Conservation (phyloP, 176 grass and related monocot species). For the Poa pratensis region DNA sequence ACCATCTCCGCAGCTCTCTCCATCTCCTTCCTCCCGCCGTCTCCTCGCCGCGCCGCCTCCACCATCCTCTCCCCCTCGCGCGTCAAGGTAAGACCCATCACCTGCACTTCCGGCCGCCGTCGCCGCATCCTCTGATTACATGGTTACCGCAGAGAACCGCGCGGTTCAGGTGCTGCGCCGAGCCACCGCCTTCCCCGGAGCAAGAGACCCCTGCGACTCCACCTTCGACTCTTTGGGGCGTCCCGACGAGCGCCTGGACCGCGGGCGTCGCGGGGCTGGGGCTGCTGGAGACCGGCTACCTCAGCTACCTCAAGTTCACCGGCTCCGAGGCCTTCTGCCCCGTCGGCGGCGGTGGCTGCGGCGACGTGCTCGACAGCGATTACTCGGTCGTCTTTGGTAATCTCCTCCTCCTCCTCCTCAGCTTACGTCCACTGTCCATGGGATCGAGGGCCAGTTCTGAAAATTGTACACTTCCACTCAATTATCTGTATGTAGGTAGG, state of each 20-base stretch:
- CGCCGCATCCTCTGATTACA: not conserved
- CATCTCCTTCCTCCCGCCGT: constrained; percentile 41
- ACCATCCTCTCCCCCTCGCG: not conserved
- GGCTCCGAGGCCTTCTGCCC: constrained; percentile 87
- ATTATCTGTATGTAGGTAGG: too few species aligned
- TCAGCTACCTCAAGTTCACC: constrained; percentile 84
- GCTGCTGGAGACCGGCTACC: constrained; percentile 76
- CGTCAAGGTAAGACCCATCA: constrained; percentile 33
- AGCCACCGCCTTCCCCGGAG: constrained; percentile 42
- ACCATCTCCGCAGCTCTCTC: constrained; percentile 51
- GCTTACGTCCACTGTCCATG: not conserved
- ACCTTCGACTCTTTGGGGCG: constrained; percentile 48
- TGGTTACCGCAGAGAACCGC: constrained; percentile 35
- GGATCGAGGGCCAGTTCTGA: not conserved
- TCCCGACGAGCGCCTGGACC: constrained; percentile 68
- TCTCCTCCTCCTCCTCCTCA: not conserved
- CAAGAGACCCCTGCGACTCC: constrained; percentile 8
- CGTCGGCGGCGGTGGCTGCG: constrained; percentile 61
- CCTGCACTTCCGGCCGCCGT: too few species aligned
- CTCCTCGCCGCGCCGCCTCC: constrained; percentile 12
- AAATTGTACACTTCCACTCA: not conserved
- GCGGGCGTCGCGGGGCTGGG: constrained; percentile 68
- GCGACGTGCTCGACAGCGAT: constrained; percentile 80
- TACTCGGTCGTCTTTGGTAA: constrained; percentile 82
- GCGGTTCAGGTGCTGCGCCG: constrained; percentile 55